phyloP scores from a whole-genome alignment of 2,329 filamentous ascomycete genomes.

The Stagonosporopsis chrysanthemi region DNA sequence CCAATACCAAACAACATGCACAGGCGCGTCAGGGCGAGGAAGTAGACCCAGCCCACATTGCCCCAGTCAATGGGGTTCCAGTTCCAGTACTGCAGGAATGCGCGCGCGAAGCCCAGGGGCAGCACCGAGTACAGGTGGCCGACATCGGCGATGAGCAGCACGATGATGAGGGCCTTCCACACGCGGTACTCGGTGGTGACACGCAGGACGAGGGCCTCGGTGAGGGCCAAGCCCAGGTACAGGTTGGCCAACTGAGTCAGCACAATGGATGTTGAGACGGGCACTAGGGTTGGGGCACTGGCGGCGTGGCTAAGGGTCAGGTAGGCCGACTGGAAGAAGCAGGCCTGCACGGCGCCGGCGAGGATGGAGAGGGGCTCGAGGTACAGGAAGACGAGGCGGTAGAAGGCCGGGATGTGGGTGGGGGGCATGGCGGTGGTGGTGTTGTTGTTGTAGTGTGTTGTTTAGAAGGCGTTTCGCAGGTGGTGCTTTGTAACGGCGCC shows the following conservation, averaged over 20 bases:
- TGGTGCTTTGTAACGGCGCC: slow-evolving; percentile 8
- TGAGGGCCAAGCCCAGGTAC: slow-evolving; percentile 78
- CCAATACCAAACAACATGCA: slow-evolving; percentile 40
- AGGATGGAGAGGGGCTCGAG: slow-evolving; percentile 69
- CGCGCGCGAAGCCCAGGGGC: slow-evolving; percentile 60
- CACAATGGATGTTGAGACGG: slow-evolving; percentile 69
- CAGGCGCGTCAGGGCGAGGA: slow-evolving; percentile 58
- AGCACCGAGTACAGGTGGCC: slow-evolving; percentile 75
- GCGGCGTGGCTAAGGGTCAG: slow-evolving; percentile 68
- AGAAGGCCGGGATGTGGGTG: slow-evolving; percentile 64
- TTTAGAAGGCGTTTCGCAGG: slow-evolving; percentile 23
- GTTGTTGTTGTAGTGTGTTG: slow-evolving; percentile 6
- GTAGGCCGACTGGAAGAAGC: slow-evolving; percentile 63
- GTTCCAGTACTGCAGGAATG: slow-evolving; percentile 68
- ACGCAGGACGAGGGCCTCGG: slow-evolving; percentile 78
- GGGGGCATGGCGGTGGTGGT: slow-evolving; percentile 26
- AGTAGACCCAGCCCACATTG: slow-evolving; percentile 74
- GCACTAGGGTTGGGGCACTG: slow-evolving; percentile 59
- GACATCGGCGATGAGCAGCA: slow-evolving; percentile 75
- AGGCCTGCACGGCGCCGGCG: slow-evolving; percentile 62
- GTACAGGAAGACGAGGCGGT: slow-evolving; percentile 77
- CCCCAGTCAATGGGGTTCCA: slow-evolving; percentile 76
- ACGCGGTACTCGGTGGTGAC: slow-evolving; percentile 72
- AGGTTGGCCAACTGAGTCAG: slow-evolving; percentile 80
- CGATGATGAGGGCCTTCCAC: slow-evolving; percentile 72